Conservation (phyloP, 2,329 filamentous ascomycete genomes). For the Cladophialophora immunda region DNA sequence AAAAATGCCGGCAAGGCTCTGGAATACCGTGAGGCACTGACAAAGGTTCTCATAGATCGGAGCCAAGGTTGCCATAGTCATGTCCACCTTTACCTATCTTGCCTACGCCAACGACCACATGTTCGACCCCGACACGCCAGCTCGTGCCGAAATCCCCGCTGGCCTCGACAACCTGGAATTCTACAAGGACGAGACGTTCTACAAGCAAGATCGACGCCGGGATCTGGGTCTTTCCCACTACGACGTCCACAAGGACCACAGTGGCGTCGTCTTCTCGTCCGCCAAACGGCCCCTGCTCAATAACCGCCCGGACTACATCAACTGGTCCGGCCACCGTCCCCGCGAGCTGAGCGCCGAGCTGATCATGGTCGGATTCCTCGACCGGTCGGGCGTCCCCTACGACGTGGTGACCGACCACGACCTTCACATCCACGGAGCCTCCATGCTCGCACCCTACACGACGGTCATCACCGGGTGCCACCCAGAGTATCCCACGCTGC, state of each 20-base stretch:
- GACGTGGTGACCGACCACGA: slow-evolving; percentile 51
- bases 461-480: slow-evolving; percentile 45
- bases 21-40: not conserved
- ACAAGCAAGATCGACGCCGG: slow-evolving; percentile 43
- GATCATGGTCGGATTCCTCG: slow-evolving; percentile 47
- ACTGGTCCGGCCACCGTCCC: slow-evolving; percentile 49
- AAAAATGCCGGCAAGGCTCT: slow-evolving; percentile 16
- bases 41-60: too few species aligned
- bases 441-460: slow-evolving; percentile 37
- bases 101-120: slow-evolving; percentile 52
- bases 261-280: slow-evolving; percentile 45
- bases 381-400: slow-evolving; percentile 45
- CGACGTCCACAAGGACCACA: slow-evolving; percentile 50
- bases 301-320: slow-evolving; percentile 48
- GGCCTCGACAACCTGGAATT: too few species aligned
- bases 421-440: slow-evolving; percentile 41
- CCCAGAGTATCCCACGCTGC: slow-evolving; percentile 47
- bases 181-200: too few species aligned
- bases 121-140: too few species aligned
- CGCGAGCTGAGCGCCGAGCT: slow-evolving; percentile 50
- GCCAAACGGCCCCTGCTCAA: slow-evolving; percentile 50
- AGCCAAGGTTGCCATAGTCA: slow-evolving; percentile 43
- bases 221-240: slow-evolving; percentile 51
- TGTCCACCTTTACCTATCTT: slow-evolving; percentile 51
- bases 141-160: too few species aligned